Evolutionary conservation across 2,329 filamentous ascomycete species (phyloP), one percentile per base, ranked within the genome.

Genomic region (Fusarium sp.): DNA sequence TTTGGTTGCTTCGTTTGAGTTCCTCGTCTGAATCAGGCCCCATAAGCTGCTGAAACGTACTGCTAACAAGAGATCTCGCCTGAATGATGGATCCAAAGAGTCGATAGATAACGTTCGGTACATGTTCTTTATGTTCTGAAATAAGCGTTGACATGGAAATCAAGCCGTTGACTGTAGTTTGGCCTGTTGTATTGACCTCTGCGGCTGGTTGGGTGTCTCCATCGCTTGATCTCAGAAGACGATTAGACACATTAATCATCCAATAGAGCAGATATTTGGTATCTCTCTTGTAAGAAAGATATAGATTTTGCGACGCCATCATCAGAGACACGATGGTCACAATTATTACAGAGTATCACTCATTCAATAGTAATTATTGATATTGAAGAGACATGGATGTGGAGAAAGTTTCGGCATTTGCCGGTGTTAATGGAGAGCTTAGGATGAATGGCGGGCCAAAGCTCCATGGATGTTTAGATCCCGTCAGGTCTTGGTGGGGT

Each of bases 111-210:
- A 72, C 56, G 3, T 77, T 49, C 0, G 80, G 81, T 6, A 81
- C 68, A 5, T 72, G 59, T 6, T 70, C 66, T 13, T 76, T 65
- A 65, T 82, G 71, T 45, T 78, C 71, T 0, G 75, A 77, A 40
- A 85, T 82, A 26, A 83, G 75, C n/a, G 76, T 75, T 8, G 79
- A 77, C 64, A 83, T 77, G 3, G 72, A 65, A 6, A 83, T 65
- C 8, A 85, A 75, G 12, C 71, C 72, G 0, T 77, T 66, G 4
- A 82, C 75, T 1, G 77, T 79, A 7, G 77, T 73, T 54, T 81
- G 69, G 15, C 81, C 80, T 0, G 77, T 79, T 2, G 76, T 80
- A 62, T 83, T 83, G 8, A 75, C 38, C 8, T 55, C 57, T n/a
- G 57, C 45, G 3, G 63, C 12, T 1, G 58, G 31, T 13, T 71